Evolutionary conservation across 768 basidiomycete species (phyloP).

Genomic region (Lactarius akahatsu): DNA sequence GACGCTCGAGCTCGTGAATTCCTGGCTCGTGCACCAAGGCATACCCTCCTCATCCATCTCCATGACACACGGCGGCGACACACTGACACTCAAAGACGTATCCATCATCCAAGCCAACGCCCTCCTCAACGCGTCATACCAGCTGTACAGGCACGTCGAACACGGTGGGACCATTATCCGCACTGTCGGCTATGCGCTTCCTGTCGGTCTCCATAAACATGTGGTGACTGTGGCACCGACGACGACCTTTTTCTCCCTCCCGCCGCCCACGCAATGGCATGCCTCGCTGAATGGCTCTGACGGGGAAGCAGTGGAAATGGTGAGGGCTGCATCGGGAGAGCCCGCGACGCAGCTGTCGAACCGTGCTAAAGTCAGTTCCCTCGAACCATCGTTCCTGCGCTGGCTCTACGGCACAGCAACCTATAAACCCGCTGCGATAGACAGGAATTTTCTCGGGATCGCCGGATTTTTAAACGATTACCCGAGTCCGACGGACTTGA

Average conservation of each 20-base stretch:
- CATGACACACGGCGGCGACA: neutral
- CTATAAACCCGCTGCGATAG: neutral
- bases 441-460: neutral
- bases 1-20: too few species aligned
- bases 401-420: neutral
- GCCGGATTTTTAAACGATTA: neutral
- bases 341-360: neutral
- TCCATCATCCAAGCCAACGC: neutral
- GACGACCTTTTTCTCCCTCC: neutral
- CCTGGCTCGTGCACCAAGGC: too few species aligned
- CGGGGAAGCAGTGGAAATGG: neutral
- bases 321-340: neutral
- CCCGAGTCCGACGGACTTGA: neutral
- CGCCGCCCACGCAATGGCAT: neutral
- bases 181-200: neutral
- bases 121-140: neutral
- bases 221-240: neutral
- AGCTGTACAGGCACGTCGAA: neutral
- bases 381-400: neutral
- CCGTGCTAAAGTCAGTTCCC: neutral
- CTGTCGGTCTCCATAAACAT: neutral
- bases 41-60: too few species aligned
- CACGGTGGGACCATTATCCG: neutral
- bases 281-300: neutral
- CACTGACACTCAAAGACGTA: neutral